A percentile compares a stretch with the other conserved stretches of the same genome.
Conservation (phyloP, 306 rosid species). For the Biancaea sappan region DNA sequence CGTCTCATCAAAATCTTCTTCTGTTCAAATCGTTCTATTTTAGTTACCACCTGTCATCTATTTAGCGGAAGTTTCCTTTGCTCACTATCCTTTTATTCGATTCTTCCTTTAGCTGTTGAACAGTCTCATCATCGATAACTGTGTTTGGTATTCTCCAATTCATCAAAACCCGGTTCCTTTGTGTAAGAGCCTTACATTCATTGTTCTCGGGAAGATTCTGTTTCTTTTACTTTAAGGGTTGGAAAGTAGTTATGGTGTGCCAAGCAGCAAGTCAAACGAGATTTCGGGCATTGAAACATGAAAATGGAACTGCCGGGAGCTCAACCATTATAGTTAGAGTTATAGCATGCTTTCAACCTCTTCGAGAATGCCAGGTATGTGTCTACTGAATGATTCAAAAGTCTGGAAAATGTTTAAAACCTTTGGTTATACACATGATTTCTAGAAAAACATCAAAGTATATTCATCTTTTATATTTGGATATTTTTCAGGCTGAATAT, state of each 20-base stretch:
- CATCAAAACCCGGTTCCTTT: not conserved
- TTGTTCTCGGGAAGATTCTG: slow-evolving; percentile 43
- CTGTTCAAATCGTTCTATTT: not conserved
- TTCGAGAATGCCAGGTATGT: slow-evolving; percentile 97
- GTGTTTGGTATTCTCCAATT: slow-evolving; percentile 18
- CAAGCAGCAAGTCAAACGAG: slow-evolving; percentile 99
- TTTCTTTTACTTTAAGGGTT: slow-evolving; percentile 52
- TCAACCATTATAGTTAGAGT: slow-evolving; percentile 93
- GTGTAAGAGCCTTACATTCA: slow-evolving; percentile 21
- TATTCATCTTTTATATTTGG: slow-evolving; percentile 25
- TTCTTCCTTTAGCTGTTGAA: not conserved
- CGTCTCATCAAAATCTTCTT: not conserved
- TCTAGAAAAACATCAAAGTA: not conserved
- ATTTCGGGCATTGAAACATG: slow-evolving; percentile 99
- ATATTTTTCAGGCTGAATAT: slow-evolving; percentile 83
- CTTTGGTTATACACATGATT: not conserved
- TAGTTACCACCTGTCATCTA: not conserved
- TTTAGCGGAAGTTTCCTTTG: not conserved
- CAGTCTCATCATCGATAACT: slow-evolving; percentile 12
- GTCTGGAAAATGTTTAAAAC: not conserved
- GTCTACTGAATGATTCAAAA: not conserved
- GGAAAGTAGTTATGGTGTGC: slow-evolving; percentile 96
- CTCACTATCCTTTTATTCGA: not conserved
- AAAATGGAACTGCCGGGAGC: slow-evolving; percentile 83
- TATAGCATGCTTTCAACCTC: slow-evolving; percentile 97